phyloP scores from a whole-genome alignment of 2,329 filamentous ascomycete genomes.

The Fusarium miscanthi region DNA sequence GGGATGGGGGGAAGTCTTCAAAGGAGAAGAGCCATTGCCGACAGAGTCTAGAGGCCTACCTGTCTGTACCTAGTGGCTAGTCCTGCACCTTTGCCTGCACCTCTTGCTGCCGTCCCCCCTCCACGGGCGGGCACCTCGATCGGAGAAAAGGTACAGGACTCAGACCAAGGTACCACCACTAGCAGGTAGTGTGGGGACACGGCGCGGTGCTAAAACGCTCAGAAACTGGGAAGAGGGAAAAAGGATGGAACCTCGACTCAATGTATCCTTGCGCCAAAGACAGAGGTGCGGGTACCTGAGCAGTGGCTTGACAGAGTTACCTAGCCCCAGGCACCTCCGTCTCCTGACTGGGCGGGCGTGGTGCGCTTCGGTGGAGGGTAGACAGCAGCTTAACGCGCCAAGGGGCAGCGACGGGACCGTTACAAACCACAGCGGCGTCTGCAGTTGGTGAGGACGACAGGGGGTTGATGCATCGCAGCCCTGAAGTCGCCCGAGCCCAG shows the following conservation, averaged over 20 bases:
- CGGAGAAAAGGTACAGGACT: conserved; percentile 29
- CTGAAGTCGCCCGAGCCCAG: conserved; percentile 32
- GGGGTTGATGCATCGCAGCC: conserved; percentile 38
- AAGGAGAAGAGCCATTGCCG: conserved; percentile 43
- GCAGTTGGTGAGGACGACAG: conserved; percentile 15
- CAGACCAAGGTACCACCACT: conserved; percentile 28
- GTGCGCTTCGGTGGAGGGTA: conserved; percentile 17
- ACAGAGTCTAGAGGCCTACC: conserved; percentile 18
- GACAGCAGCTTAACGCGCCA: conserved; percentile 37
- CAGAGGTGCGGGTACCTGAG: conserved; percentile 36
- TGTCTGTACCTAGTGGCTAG: conserved; percentile 10
- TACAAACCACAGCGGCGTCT: conserved; percentile 35
- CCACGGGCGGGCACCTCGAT: conserved; percentile 18
- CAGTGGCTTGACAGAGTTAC: conserved; percentile 32
- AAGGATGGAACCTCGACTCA: conserved; percentile 29
- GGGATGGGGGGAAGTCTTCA: conserved; percentile 49
- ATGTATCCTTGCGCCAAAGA: conserved; percentile 27
- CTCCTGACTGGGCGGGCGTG: conserved; percentile 32
- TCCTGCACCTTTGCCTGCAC: conserved; percentile 18
- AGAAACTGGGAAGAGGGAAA: conserved; percentile 36
- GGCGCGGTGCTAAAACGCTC: conserved; percentile 11
- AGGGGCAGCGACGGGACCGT: conserved; percentile 36
- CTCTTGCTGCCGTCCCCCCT: conserved; percentile 21
- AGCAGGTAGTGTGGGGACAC: conserved; percentile 30
- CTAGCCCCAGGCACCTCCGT: conserved; percentile 34